Base-by-base conservation (phyloP, 306 rosid genomes). In the Malus sieversii region DNA sequence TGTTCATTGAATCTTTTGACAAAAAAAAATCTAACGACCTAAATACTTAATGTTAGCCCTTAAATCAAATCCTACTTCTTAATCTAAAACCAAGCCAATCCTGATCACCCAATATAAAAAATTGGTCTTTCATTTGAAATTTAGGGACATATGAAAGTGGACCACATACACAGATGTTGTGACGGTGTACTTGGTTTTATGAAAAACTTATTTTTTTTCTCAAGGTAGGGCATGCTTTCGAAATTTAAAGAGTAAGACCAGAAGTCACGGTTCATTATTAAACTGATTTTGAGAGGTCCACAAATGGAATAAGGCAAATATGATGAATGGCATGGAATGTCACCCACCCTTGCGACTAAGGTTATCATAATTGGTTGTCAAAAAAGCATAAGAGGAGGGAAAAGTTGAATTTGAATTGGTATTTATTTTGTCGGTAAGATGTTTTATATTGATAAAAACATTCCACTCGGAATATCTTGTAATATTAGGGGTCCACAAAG, bases 341-440 rank as follows among this genome's bases (percentile, higher is more conserved):
- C 40, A 6, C 40, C 40, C 59, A 42, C 59, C 55, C 75, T 19
- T 53, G 55, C 65, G 18, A 58, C 33, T 22, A 38, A 16, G 25
- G 14, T 15, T 51, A 38, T 19, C 40, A 70, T 48, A 27, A 70
- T 29, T 27, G 75, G 65, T 44, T 45, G 59, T 18, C 13, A 22
- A 57, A 20, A 18, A 0, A 23, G 1, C 1, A 10, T 15, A 7
- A 27, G 3, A 42, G n/a, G 72, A 42, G 74, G 80, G 75, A 68
- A 73, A 66, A 46, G 20, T 72, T 66, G 70, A 72, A 66, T 73
- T 79, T 74, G 78, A 74, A 79, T 74, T 23, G 18, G 57, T 44
- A 45, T 30, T 72, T 44, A 45, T 30, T 72, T 35, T 68, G 78
- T 73, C 58, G 70, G 71, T 33, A 42, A 14, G 10, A 10, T 11